Percentiles rank a stretch among this genome's conserved stretches.
Evolutionary conservation across 225 moss, liverwort and hornwort genomes (phyloP).

Genomic region (Pleurozium schreberi): DNA sequence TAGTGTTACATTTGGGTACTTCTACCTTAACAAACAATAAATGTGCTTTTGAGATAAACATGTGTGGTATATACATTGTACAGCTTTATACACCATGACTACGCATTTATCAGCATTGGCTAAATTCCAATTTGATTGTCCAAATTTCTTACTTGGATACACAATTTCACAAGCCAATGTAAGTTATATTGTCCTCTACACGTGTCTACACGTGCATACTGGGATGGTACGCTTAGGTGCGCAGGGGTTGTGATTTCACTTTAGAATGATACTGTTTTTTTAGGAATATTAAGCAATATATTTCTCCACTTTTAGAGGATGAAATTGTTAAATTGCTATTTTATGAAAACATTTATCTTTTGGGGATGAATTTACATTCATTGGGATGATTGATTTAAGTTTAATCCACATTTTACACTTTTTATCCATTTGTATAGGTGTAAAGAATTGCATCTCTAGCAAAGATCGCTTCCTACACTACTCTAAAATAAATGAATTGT

Average conservation of each 20-base stretch:
- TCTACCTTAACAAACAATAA: too few species aligned
- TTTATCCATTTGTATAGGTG: not conserved
- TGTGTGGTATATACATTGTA: not conserved
- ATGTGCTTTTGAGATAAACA: not conserved
- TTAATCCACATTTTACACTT: not conserved
- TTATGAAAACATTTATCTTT: too few species aligned
- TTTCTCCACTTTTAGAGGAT: accelerated
- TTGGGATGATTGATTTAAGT: not conserved
- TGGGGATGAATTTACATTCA: not conserved
- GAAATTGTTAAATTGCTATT: not conserved
- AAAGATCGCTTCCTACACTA: accelerated
- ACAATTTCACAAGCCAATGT: not conserved
- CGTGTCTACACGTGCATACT: too few species aligned
- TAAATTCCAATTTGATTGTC: not conserved
- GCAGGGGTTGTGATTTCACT: accelerated
- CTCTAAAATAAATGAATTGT: not conserved
- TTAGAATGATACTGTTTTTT: not conserved
- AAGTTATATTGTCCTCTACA: too few species aligned
- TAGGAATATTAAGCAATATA: not conserved
- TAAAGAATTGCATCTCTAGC: not conserved
- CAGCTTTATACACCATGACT: not conserved
- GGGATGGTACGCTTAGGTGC: accelerated
- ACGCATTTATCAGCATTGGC: not conserved
- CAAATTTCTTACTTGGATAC: not conserved
- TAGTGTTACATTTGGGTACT: too few species aligned